A percentile compares a stretch with the other conserved stretches of the same genome.
Evolutionary conservation across 176 grass and related monocot genomes (phyloP).

Genomic region (Triticum turgidum): DNA sequence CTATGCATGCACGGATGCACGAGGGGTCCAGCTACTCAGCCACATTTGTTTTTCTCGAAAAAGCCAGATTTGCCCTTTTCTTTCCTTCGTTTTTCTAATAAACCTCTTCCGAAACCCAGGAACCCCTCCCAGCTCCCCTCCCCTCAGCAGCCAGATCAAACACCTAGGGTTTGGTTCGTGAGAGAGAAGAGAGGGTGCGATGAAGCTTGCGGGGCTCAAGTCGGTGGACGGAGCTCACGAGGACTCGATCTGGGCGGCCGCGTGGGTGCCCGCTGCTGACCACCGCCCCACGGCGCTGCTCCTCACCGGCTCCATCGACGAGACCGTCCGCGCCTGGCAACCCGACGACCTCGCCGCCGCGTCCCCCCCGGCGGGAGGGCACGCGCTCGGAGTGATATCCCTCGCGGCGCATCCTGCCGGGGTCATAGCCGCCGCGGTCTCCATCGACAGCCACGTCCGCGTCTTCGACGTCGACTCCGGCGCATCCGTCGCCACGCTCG

Average conservation of each 20-base stretch:
- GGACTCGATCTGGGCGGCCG: constrained; percentile 90
- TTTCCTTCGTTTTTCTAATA: not conserved
- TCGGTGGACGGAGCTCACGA: constrained; percentile 75
- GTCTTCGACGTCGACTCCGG: constrained; percentile 81
- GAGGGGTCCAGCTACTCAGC: no score
- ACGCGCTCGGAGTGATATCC: constrained; percentile 74
- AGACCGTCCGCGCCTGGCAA: constrained; percentile 71
- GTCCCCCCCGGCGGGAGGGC: constrained; percentile 29
- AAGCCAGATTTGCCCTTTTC: not conserved
- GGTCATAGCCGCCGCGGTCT: constrained; percentile 63
- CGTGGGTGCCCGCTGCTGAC: constrained; percentile 64
- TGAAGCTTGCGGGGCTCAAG: constrained; percentile 91
- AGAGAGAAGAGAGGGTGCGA: not conserved
- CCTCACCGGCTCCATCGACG: constrained; percentile 79
- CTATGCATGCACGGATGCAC: no score
- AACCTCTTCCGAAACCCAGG: constrained; percentile 21
- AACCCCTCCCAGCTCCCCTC: not conserved
- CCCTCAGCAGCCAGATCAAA: not conserved
- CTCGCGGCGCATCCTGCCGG: constrained; percentile 69
- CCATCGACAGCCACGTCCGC: constrained; percentile 72
- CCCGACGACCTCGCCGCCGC: constrained; percentile 68
- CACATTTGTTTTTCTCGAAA: no score
- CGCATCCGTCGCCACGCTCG: constrained; percentile 66
- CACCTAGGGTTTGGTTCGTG: constrained; percentile 35
- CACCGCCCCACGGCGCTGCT: constrained; percentile 58